Percentiles rank a stretch among this genome's conserved stretches.
Conservation (phyloP, 2,329 filamentous ascomycete species). For the Trichoderma hamatum region DNA sequence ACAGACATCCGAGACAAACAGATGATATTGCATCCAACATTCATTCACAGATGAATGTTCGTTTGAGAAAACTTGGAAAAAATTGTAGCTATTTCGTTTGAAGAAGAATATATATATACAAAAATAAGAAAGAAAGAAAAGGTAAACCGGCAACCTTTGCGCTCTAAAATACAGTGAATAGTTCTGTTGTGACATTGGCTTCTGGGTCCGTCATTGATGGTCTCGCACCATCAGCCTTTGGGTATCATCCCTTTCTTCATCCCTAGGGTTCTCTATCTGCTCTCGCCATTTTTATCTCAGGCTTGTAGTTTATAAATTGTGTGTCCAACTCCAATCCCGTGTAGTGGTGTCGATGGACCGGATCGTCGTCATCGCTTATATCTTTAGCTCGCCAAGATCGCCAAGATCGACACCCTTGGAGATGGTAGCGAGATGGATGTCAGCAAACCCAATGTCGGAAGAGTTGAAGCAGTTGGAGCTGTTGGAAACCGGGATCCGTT, state of each 20-base stretch:
- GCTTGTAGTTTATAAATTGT: background rate
- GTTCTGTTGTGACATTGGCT: background rate
- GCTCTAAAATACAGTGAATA: conserved; percentile 12
- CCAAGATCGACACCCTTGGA: conserved; percentile 4
- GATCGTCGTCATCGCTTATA: no score
- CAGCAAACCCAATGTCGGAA: conserved; percentile 72
- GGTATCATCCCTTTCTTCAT: conserved; percentile 12
- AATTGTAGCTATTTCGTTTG: background rate
- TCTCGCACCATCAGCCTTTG: background rate
- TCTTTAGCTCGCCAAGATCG: background rate
- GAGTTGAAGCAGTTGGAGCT: conserved; percentile 88
- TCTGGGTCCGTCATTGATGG: background rate
- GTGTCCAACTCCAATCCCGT: background rate
- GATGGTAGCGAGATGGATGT: conserved; percentile 70
- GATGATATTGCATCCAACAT: background rate
- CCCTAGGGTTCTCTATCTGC: background rate
- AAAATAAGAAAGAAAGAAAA: background rate
- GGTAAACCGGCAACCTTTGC: conserved; percentile 9
- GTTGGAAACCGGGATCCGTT: conserved; percentile 70
- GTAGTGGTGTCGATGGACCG: background rate
- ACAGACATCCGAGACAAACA: background rate
- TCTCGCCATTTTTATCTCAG: background rate
- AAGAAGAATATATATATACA: background rate
- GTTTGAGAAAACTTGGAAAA: background rate
- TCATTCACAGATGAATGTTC: background rate